Evolutionary conservation across 495 filamentous ascomycete species (phyloP), one percentile per base, ranked within the genome.

Genomic region (Trichocladium uniseriatum): DNA sequence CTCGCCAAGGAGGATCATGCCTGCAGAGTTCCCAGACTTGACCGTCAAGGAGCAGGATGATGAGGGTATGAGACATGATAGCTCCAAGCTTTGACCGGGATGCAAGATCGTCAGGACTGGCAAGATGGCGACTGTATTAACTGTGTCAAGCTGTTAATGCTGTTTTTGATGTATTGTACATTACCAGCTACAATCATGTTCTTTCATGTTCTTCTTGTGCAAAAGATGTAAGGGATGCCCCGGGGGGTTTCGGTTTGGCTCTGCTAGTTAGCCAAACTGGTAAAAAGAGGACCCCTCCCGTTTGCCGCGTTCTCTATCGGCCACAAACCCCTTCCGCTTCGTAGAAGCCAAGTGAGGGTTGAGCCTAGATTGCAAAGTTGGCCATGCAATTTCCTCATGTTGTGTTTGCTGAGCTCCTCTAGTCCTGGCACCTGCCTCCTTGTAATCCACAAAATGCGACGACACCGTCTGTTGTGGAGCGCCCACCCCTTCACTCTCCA

Each of bases 41-140:
- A 76, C 72, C 29, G 86, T 94, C 14, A 76, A 69, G 18, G 88
- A 94, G 70, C 87, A 94, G 63, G 82, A 81, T 51, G 88, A 94
- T 54, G 86, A 94, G 61, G 88, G 88, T 5, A 72, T 69, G 60
- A 75, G 79, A 51, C 75, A 81, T 61, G 84, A 92, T 66, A 91
- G 85, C 62, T 68, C 69, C 0, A 65, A 70, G 50, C 44, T 71
- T 38, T 70, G 51, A 62, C 7, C 13, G 15, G 18, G 13, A 3
- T 21, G 4, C 5, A 18, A 19, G 16, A n/a, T 5, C 14, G 11
- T 37, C 20, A 19, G 6, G 5, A 15, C n/a, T n/a, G n/a, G n/a
- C n/a, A 8, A 13, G 1, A 13, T 38, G 18, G 13, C n/a, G 16
- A 32, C 10, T 28, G 31, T 41, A 29, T 14, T 39, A 13, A 18